Evolutionary conservation across 2,329 filamentous ascomycete species (phyloP).

Genomic region (Emmonsiellopsis sp.): DNA sequence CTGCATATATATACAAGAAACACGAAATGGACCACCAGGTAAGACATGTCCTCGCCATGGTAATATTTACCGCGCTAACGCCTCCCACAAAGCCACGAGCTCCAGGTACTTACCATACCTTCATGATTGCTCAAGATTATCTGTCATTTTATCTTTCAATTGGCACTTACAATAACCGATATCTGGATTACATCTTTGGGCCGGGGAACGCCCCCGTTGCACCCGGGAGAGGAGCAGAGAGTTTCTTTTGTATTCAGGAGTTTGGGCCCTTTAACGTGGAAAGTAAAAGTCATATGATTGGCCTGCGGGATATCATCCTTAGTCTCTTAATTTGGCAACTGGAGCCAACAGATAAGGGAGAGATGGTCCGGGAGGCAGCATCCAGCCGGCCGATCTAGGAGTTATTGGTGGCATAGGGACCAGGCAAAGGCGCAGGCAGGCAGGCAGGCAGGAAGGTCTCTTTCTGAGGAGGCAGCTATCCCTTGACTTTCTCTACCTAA

Average conservation of each 20-base stretch:
- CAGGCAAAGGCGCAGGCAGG: too few species aligned
- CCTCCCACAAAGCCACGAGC: neutral
- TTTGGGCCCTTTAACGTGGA: constrained; percentile 5
- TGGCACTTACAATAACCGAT: constrained; percentile 6
- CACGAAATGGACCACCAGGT: constrained; percentile 3
- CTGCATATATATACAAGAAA: constrained; percentile 10
- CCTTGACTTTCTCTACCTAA: too few species aligned
- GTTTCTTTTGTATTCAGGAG: constrained; percentile 5
- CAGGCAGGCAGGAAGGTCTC: too few species aligned
- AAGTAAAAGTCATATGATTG: neutral
- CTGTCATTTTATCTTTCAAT: constrained; percentile 4
- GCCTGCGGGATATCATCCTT: constrained; percentile 1
- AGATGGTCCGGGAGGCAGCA: neutral
- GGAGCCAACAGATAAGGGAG: neutral
- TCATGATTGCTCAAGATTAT: constrained; percentile 2
- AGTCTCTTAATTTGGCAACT: constrained; percentile 3
- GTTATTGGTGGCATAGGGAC: too few species aligned
- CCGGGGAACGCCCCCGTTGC: constrained; percentile 1
- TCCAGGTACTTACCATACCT: constrained; percentile 1
- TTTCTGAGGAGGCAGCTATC: too few species aligned
- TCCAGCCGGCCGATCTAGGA: too few species aligned
- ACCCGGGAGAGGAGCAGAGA: neutral
- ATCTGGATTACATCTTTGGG: constrained; percentile 5
- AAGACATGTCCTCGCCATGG: too few species aligned
- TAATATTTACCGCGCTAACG: neutral